Percentiles rank a stretch among this genome's conserved stretches.
Evolutionary conservation across 2,329 filamentous ascomycete species (phyloP).

Genomic region (Aspergillus puulaauensis): DNA sequence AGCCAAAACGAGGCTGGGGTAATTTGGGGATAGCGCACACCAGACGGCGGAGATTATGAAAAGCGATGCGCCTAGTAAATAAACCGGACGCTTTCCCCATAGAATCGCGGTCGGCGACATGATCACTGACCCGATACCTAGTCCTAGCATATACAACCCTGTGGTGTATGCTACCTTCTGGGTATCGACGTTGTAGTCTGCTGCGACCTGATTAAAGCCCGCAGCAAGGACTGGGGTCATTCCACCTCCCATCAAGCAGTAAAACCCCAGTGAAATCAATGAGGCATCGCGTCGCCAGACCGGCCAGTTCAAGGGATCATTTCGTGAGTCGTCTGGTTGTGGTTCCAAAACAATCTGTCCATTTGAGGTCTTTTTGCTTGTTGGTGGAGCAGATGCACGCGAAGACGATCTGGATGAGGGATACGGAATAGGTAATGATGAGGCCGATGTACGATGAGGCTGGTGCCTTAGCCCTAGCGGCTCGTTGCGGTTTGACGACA

Average conservation of each 20-base stretch:
- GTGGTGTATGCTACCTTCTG: slow-evolving; percentile 81
- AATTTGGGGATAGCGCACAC: slow-evolving; percentile 82
- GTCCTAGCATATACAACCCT: slow-evolving; percentile 89
- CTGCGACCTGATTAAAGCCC: slow-evolving; percentile 78
- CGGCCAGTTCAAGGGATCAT: slow-evolving; percentile 93
- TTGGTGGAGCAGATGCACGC: slow-evolving; percentile 34
- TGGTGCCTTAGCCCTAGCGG: slow-evolving; percentile 62
- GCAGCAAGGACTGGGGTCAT: slow-evolving; percentile 89
- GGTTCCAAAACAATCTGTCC: slow-evolving; percentile 85
- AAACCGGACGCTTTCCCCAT: slow-evolving; percentile 87
- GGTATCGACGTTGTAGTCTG: slow-evolving; percentile 64
- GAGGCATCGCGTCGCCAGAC: slow-evolving; percentile 76
- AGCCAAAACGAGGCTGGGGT: slow-evolving; percentile 74
- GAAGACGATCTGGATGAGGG: slow-evolving; percentile 42
- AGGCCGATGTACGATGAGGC: slow-evolving; percentile 59
- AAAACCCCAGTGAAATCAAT: slow-evolving; percentile 79
- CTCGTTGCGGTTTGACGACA: slow-evolving; percentile 62
- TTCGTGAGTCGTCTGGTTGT: slow-evolving; percentile 84
- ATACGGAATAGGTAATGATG: slow-evolving; percentile 51
- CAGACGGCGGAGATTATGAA: slow-evolving; percentile 77
- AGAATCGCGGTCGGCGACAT: slow-evolving; percentile 89
- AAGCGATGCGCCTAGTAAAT: slow-evolving; percentile 73
- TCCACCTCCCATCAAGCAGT: slow-evolving; percentile 89
- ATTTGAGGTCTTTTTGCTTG: slow-evolving; percentile 72
- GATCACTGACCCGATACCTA: slow-evolving; percentile 80